Percentiles rank a stretch among this genome's conserved stretches.
Evolutionary conservation across 805 yeast genomes (phyloP).

Genomic region (Saccharomycopsis fibuligera): DNA sequence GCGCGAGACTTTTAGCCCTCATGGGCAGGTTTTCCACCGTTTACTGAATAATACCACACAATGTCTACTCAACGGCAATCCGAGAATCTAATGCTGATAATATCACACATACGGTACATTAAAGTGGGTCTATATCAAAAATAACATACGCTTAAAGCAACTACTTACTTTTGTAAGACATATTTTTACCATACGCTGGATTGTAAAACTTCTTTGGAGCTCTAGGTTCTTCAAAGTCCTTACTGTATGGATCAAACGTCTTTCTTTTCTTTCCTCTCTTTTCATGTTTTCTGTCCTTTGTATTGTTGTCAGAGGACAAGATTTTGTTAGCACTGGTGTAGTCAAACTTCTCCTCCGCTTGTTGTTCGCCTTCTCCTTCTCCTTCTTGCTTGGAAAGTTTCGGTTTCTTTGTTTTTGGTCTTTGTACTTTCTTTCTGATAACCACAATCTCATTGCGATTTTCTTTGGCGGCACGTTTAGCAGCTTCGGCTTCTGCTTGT

Average conservation of each 20-base stretch:
- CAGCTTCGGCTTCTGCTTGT: not conserved
- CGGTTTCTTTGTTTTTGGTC: constrained; percentile 3
- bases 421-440: constrained; percentile 11
- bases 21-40: too few species aligned
- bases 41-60: too few species aligned
- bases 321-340: constrained; percentile 40
- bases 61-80: too few species aligned
- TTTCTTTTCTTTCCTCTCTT: constrained; percentile 31
- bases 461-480: constrained; percentile 2
- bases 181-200: constrained; percentile 11
- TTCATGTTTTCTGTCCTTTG: constrained; percentile 23
- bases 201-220: constrained; percentile 32
- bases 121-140: too few species aligned
- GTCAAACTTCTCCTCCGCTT: constrained; percentile 31
- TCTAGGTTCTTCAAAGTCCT: constrained; percentile 44
- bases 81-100: too few species aligned
- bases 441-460: constrained; percentile 18
- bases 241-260: constrained; percentile 55
- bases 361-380: constrained; percentile 3
- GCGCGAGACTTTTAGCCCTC: too few species aligned
- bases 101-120: too few species aligned
- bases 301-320: too few species aligned
- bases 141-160: too few species aligned
- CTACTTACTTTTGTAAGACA: constrained; percentile 14
- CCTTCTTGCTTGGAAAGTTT: constrained; percentile 8